Evolutionary conservation across 2,329 filamentous ascomycete species (phyloP).

Genomic region (Epichloe hybrida): DNA sequence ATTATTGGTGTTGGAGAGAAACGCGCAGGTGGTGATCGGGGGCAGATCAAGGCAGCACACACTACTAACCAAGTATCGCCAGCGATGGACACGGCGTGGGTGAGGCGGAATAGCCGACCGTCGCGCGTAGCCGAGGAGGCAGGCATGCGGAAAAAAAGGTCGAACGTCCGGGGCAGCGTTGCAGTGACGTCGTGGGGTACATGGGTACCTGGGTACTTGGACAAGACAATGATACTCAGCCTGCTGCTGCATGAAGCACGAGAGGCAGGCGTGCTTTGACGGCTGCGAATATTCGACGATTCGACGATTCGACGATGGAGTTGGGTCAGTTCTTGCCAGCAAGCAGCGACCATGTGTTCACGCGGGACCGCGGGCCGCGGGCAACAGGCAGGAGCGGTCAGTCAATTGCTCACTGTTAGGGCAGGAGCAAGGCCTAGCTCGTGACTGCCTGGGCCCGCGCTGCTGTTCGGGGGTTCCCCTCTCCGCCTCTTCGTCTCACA

Average conservation of each 20-base stretch:
- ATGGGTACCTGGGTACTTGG: not conserved
- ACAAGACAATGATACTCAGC: not conserved
- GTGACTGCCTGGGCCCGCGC: not conserved
- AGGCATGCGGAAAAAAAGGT: not conserved
- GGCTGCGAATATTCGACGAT: not conserved
- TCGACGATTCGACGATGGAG: not conserved
- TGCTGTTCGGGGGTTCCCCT: not conserved
- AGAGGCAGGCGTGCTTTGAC: not conserved
- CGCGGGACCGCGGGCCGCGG: not conserved
- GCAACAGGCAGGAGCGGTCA: not conserved
- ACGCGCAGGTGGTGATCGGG: conserved; percentile 2
- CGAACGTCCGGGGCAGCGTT: not conserved
- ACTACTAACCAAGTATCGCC: not conserved
- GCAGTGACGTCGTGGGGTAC: not conserved
- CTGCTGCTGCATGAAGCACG: not conserved
- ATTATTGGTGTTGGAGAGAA: not conserved
- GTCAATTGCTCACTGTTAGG: not conserved
- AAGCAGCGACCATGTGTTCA: not conserved
- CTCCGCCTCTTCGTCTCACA: no score
- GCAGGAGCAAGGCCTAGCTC: not conserved
- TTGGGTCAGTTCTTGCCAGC: not conserved
- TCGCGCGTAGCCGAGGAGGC: conserved; percentile 3
- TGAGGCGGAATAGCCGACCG: conserved; percentile 1
- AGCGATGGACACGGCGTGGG: not conserved
- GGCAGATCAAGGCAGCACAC: not conserved